Base-by-base conservation (phyloP, 768 basidiomycete species). In the Filobasidium wieringae region DNA sequence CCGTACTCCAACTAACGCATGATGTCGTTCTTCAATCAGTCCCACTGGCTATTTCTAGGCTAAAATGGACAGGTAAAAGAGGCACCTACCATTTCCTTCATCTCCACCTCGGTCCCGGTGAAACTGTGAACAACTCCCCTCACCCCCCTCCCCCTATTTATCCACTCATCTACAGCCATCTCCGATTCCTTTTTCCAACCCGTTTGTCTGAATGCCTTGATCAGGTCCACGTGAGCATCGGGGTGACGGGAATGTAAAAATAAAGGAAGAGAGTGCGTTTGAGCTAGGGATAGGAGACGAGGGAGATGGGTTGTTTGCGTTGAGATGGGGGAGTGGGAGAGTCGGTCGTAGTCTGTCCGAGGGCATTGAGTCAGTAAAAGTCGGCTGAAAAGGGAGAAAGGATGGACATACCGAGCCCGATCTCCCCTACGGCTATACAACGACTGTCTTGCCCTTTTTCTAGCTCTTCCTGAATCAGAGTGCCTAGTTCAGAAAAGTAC, bases 61-160 rank as follows among this genome's bases (percentile, higher is more conserved):
- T 32, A 9, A 29, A 29, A 19, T 19, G 29, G 31, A 53, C 27
- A 19, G 27, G 17, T 22, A 47, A 41, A 15, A 19, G 29, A 17
- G 37, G 11, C n/a, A 71, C 82, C 66, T 58, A 86, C 85, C 45
- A 86, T 73, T 66, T 88, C 86, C 7, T 69, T 64, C 14, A 79
- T 80, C 67, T 90, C 86, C 34, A 77, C 79, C 3, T 66, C 66
- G 0, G 78, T 79, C 4, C 88, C 88, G 0, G 87, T 87, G 72
- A 87, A 87, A 60, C 84, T 86, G 67, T 88, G 88, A 2, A 88
- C 85, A 22, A 89, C 87, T 0, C 87, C 87, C 3, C 22, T 76
- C 77, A 86, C 57, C 80, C 74, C 29, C 68, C 72, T 59, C 68
- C 71, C 2, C 53, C 27, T 12, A 9, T 45, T 34, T 7, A 12